Evolutionary conservation across 768 basidiomycete species (phyloP), one percentile per base, ranked within the genome.

Genomic region (Naganishia randhawae): DNA sequence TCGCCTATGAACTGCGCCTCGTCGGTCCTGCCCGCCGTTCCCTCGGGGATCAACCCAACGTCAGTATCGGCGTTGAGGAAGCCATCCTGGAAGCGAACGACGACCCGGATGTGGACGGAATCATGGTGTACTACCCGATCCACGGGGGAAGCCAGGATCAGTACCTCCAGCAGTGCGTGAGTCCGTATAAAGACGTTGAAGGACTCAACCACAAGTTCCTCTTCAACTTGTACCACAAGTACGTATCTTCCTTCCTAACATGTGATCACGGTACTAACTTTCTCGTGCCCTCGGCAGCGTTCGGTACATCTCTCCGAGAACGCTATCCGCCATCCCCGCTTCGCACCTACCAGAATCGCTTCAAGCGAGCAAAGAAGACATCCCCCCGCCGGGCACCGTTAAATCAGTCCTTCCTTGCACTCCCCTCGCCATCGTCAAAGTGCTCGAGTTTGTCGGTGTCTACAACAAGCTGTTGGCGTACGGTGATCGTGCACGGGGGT

Each of bases 81-180:
- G 94, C 90, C 9, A 95, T 98, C 72, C 88, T 97, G 35, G 90
- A 92, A 33, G 92, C 94, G 9, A 99, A 99, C 76, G 89, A 89
- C 70, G 93, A 98, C 75, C 82, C 83, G 16, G 83, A 82, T 65
- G 86, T 95, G 11, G 86, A 95, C 80, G 95, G 95, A 10, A 92
- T 99, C 76, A 96, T 98, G 94, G 96, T 94, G 13, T 96, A 97
- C 81, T 99, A 91, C 81, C 96, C 96, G 1, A 95, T 97, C 72
- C 96, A 91, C 75, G 95, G 95, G 27, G 86, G 83, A 39, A 87
- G 87, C 69, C 75, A 97, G 88, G 96, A 97, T 77, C 92, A 95
- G 76, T 99, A 99, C 79, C 83, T 99, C 65, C 96, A 99, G 80
- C 95, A 97, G 83, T 86, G 97, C 66, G 93, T 99, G 8, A 93